These are phyloP conservation scores for Eucalyptus decipiens DNA, from an alignment of 345 rosid species.

Conservation along the genomic window DNA sequence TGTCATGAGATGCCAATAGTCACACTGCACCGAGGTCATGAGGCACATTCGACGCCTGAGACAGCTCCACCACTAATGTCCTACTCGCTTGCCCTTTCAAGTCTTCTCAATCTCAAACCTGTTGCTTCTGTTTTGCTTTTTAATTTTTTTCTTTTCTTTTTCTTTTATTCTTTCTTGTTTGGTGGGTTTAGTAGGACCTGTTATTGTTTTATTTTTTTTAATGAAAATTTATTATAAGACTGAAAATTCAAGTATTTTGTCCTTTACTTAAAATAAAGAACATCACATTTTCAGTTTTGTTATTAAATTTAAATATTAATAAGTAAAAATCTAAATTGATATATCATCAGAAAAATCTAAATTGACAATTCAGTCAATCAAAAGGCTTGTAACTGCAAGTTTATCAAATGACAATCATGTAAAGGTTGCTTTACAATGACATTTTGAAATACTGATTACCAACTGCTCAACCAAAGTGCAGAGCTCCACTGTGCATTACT, in stretches of 20 bases:
- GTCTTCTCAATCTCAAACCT: background rate
- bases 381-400: background rate
- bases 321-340: background rate
- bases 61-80: background rate
- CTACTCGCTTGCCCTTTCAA: background rate
- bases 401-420: background rate
- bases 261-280: background rate
- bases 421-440: background rate
- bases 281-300: background rate
- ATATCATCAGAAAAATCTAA: background rate
- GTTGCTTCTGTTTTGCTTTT: background rate
- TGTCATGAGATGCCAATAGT: background rate
- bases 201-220: background rate
- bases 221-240: background rate
- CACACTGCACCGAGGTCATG: background rate
- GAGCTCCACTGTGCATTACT: background rate
- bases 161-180: background rate
- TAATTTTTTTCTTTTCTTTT: background rate
- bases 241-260: background rate
- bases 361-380: background rate
- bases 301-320: background rate
- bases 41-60: background rate
- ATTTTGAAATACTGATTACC: background rate
- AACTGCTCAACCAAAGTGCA: background rate
- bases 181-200: background rate